These are phyloP conservation scores for Cylindrodendrum hubeiense DNA, from an alignment of 2,329 filamentous ascomycete species.

Conservation along the genomic window DNA sequence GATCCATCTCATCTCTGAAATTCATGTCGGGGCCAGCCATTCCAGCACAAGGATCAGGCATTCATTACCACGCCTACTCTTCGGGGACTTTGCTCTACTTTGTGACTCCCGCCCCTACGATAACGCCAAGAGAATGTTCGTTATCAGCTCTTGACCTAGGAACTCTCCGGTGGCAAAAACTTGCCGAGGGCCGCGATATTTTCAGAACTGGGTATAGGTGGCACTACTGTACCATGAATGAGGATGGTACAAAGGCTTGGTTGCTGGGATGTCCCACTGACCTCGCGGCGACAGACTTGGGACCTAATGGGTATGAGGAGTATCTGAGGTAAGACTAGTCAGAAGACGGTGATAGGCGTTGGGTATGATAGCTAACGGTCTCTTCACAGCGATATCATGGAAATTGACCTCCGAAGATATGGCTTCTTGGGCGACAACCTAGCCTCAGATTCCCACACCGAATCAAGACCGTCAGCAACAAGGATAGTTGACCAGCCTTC, in stretches of 20 bases:
- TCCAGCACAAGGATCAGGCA: constrained; percentile 89
- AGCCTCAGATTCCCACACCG: constrained; percentile 64
- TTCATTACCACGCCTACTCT: constrained; percentile 95
- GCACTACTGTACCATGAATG: constrained; percentile 98
- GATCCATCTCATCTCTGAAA: constrained; percentile 88
- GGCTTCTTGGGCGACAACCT: constrained; percentile 88
- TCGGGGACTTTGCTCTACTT: constrained; percentile 95
- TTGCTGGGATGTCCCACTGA: constrained; percentile 92
- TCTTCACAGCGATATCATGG: constrained; percentile 80
- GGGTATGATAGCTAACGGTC: constrained; percentile 31
- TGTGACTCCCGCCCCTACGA: constrained; percentile 90
- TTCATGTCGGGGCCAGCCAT: constrained; percentile 86
- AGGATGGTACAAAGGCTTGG: constrained; percentile 96
- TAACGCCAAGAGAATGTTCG: constrained; percentile 88
- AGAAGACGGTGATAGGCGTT: not conserved
- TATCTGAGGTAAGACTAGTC: constrained; percentile 72
- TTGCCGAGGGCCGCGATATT: constrained; percentile 93
- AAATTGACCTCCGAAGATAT: constrained; percentile 91
- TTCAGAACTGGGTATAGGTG: constrained; percentile 94
- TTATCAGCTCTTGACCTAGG: constrained; percentile 90
- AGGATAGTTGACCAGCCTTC: constrained; percentile 67
- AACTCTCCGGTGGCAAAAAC: constrained; percentile 90
- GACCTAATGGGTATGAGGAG: constrained; percentile 82
- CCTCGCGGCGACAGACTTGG: constrained; percentile 71
- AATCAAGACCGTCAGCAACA: constrained; percentile 63